Base-by-base conservation (phyloP, 495 filamentous ascomycete species). In the Tirmania nivea region DNA sequence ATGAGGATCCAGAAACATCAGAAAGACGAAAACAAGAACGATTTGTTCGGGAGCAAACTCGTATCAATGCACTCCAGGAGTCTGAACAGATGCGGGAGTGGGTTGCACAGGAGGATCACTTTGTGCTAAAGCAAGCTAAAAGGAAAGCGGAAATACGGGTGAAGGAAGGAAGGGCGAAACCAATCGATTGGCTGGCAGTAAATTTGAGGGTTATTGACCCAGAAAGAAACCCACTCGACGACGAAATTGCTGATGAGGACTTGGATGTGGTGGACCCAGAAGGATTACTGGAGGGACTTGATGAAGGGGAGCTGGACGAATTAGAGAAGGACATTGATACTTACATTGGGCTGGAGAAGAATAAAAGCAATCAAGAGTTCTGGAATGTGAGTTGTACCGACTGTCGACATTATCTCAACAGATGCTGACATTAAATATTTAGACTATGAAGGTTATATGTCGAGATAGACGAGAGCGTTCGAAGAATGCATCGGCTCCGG, bases 81-180 rank as follows among this genome's bases (percentile, higher is more conserved):
- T 84, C 86, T 52, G 79, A 88, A 64, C 84, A 85, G 58, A 83
- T 77, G 59, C 73, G 79, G 39, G 72, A 80, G 60, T 99, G 92
- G 76, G 81, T 99, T 20, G 80, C 88, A 52, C 84, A 90, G 63
- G 90, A 99, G 67, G 90, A 96, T 68, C 76, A 81, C 52, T 99
- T 99, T 62, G 90, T 99, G 19, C 71, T 99, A 57, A 87, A 88
- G 66, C 90, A 99, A 66, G 82, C 90, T 25, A 96, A 95, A 70
- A 96, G 92, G 71, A 96, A 95, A 71, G 89, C 90, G 37, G 84
- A 86, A 60, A 93, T 99, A 54, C 80, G 90, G 7, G 87, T 96
- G n/a, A 84, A 87, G 57, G 88, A 92, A 66, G 83, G 81, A 12
- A 78, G 90, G 55, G 88, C 89, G 51, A 87, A 84, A 65, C 83